A percentile compares a stretch with the other conserved stretches of the same genome.
phyloP scores from a whole-genome alignment of 495 filamentous ascomycete species.

The Barbatosphaeria neglecta region DNA sequence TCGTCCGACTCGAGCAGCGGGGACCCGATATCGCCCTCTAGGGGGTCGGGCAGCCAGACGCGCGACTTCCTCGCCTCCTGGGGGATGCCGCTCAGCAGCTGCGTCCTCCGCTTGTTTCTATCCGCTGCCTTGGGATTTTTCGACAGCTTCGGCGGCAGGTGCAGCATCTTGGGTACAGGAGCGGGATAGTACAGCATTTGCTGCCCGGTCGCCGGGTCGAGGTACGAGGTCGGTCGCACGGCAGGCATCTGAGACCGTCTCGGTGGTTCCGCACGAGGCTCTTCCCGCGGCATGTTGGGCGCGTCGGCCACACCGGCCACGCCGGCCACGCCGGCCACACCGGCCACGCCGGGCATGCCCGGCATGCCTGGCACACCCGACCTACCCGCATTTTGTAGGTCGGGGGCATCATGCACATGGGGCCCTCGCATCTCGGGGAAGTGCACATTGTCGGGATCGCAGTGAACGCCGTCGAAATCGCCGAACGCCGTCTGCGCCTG shows the following conservation, averaged over 20 bases:
- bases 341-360: too few species aligned
- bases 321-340: too few species aligned
- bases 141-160: conserved; percentile 79
- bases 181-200: conserved; percentile 92
- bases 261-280: conserved; percentile 1
- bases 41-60: conserved; percentile 36
- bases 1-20: conserved; percentile 1
- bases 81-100: conserved; percentile 41
- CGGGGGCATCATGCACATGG: too few species aligned
- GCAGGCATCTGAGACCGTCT: conserved; percentile 13
- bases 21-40: conserved; percentile 15
- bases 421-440: conserved; percentile 9
- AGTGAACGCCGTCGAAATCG: conserved; percentile 93
- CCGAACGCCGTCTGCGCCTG: conserved; percentile 63
- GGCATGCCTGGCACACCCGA: too few species aligned
- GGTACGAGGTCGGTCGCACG: conserved; percentile 45
- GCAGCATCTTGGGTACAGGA: conserved; percentile 85
- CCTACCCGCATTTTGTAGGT: too few species aligned
- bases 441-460: conserved; percentile 35
- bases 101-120: conserved; percentile 58
- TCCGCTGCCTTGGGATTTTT: conserved; percentile 51
- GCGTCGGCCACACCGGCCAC: too few species aligned
- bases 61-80: conserved; percentile 19
- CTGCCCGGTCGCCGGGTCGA: conserved; percentile 53
- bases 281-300: conserved; percentile 8